Base-by-base conservation (phyloP, 78 protist genomes). In the Bigelowiella natans region DNA sequence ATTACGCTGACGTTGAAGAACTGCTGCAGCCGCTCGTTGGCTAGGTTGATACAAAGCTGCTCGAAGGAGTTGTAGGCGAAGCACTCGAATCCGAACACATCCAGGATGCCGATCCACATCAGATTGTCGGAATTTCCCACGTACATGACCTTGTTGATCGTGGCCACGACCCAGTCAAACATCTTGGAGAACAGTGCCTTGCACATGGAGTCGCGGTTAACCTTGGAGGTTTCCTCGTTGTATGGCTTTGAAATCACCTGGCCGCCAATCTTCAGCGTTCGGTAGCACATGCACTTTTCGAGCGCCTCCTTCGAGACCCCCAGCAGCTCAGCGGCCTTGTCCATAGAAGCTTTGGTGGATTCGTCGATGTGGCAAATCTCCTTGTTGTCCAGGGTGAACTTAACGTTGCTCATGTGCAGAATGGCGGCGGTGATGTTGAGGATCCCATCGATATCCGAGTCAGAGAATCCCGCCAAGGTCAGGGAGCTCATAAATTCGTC, bases 331-430 rank as follows among this genome's bases (percentile, higher is more conserved):
- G 73, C 73, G 73, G 73, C 73, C 18, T 7, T 51, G 18, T 51
- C 7, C 18, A 51, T 51, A 51, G 7, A 51, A 51, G 34, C 73
- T 51, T 51, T 51, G 73, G 73, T 18, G 18, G 18, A 51, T 7
- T 51, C 73, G 73, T 51, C 73, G 7, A 51, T 51, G 18, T 51
- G 7, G 34, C 18, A 51, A 26, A 51, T 37, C 1, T 26, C 39
- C 31, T 1, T 3, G 31, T 40, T 39, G 37, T 1, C 31, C 34
- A 0, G 36, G 31, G 0, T 31, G 85, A 88, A 88, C 63, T 36
- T 0, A 37, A 93, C 84, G 38, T 94, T 89, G 83, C 90, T 88
- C 38, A 94, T 40, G 39, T 84, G 85, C 29, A 94, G 93, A 1
- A 84, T 2, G n/a, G 91, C 93, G n/a, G 86, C 94, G 28, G 91